Conservation (phyloP, 164 flowering plant species). For the Cinnamomum chago region DNA sequence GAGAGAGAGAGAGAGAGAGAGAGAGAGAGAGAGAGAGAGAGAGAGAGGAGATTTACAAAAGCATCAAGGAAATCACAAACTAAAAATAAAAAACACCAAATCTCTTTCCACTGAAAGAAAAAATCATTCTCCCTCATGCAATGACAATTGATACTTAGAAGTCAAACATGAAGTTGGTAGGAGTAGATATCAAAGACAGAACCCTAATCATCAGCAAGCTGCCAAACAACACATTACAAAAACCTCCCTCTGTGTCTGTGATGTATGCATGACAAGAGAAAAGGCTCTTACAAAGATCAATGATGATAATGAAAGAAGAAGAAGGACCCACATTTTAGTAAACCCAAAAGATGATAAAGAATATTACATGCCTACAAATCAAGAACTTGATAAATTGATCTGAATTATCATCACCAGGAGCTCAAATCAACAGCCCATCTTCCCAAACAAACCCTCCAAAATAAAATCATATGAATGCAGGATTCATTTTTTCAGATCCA, state of each 20-base stretch:
- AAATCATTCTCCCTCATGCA: background rate
- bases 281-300: background rate
- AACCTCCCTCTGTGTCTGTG: background rate
- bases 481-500: background rate
- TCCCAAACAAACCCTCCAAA: background rate
- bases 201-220: constrained; percentile 3
- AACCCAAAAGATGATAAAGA: background rate
- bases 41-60: too few species aligned
- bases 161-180: background rate
- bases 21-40: too few species aligned
- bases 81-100: background rate
- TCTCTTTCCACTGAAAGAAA: background rate
- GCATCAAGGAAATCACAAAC: too few species aligned
- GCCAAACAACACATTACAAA: background rate
- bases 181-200: background rate
- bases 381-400: background rate
- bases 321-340: background rate
- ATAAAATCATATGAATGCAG: too few species aligned
- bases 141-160: background rate
- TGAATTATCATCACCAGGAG: background rate
- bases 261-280: background rate
- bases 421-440: background rate
- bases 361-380: background rate
- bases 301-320: background rate
- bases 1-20: too few species aligned